Evolutionary conservation across 2,329 filamentous ascomycete genomes (phyloP).

Genomic region (Onygena corvina): DNA sequence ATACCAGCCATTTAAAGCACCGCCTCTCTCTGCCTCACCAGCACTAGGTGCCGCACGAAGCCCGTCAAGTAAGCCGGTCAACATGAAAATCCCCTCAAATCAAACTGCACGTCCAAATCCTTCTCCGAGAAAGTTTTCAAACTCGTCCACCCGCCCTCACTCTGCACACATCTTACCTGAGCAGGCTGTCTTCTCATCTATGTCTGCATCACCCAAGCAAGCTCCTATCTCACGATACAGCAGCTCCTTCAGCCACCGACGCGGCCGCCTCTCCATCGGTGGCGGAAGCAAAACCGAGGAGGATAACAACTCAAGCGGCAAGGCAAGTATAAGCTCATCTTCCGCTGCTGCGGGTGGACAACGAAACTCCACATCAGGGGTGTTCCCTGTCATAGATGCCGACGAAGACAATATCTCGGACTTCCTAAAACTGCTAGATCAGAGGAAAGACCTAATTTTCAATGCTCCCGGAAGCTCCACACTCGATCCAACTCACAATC

Average conservation of each 20-base stretch:
- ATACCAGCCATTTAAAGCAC: constrained; percentile 93
- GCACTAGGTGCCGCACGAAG: constrained; percentile 33
- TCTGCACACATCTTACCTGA: constrained; percentile 46
- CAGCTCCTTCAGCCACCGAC: constrained; percentile 84
- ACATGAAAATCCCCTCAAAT: neutral
- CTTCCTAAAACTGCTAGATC: constrained; percentile 79
- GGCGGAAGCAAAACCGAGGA: constrained; percentile 49
- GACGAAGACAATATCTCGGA: constrained; percentile 91
- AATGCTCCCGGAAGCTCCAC: constrained; percentile 41
- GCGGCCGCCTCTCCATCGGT: constrained; percentile 63
- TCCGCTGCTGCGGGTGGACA: constrained; percentile 19
- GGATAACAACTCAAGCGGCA: constrained; percentile 47
- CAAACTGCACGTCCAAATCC: constrained; percentile 30
- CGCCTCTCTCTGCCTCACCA: constrained; percentile 83
- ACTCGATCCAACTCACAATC: constrained; percentile 52
- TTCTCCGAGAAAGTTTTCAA: constrained; percentile 17
- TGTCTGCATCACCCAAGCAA: constrained; percentile 66
- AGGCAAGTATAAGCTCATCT: constrained; percentile 41
- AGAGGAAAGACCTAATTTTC: constrained; percentile 70
- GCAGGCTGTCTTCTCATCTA: constrained; percentile 50
- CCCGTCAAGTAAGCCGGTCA: neutral
- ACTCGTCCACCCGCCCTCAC: constrained; percentile 17
- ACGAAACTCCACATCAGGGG: constrained; percentile 44
- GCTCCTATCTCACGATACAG: constrained; percentile 71
- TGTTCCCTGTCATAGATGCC: constrained; percentile 59